Evolutionary conservation across 2,329 filamentous ascomycete species (phyloP).

Genomic region (Paradendryphiella salina): DNA sequence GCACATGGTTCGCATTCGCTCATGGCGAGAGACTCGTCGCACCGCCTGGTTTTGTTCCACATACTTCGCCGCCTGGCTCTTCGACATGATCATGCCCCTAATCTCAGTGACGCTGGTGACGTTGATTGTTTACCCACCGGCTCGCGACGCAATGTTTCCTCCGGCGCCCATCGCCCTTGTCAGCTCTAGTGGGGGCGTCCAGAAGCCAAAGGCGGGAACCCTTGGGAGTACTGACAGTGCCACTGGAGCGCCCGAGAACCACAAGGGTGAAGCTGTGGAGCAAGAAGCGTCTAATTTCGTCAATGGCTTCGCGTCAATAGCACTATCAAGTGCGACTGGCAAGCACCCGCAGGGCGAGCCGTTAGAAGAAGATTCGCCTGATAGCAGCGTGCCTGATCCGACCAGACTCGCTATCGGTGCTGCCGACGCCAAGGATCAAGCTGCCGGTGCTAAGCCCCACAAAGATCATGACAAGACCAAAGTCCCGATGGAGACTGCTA

Average conservation of each 20-base stretch:
- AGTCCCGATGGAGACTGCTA: slow-evolving; percentile 72
- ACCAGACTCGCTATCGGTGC: slow-evolving; percentile 59
- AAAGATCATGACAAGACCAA: slow-evolving; percentile 73
- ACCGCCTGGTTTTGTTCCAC: slow-evolving; percentile 68
- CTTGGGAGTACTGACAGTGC: slow-evolving; percentile 75
- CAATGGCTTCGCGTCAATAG: slow-evolving; percentile 70
- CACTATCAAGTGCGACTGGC: slow-evolving; percentile 73
- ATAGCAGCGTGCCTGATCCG: slow-evolving; percentile 64
- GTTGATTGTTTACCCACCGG: slow-evolving; percentile 67
- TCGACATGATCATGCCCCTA: slow-evolving; percentile 70
- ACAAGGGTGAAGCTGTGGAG: slow-evolving; percentile 82
- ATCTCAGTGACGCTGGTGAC: slow-evolving; percentile 63
- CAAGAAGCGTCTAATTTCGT: slow-evolving; percentile 82
- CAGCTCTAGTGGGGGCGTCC: slow-evolving; percentile 68
- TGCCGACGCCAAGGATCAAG: slow-evolving; percentile 58
- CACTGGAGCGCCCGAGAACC: slow-evolving; percentile 80
- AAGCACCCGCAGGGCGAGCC: slow-evolving; percentile 72
- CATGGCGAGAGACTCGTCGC: slow-evolving; percentile 73
- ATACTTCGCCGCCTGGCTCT: slow-evolving; percentile 68
- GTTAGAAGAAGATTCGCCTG: slow-evolving; percentile 45
- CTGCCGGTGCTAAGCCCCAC: slow-evolving; percentile 55
- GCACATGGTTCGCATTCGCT: slow-evolving; percentile 74
- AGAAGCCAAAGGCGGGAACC: slow-evolving; percentile 76
- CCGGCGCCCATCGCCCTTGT: slow-evolving; percentile 76
- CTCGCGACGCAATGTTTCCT: slow-evolving; percentile 69